Percentiles rank a stretch among this genome's conserved stretches.
Evolutionary conservation across 805 yeast species (phyloP).

Genomic region (Gaillardinia entomophila): DNA sequence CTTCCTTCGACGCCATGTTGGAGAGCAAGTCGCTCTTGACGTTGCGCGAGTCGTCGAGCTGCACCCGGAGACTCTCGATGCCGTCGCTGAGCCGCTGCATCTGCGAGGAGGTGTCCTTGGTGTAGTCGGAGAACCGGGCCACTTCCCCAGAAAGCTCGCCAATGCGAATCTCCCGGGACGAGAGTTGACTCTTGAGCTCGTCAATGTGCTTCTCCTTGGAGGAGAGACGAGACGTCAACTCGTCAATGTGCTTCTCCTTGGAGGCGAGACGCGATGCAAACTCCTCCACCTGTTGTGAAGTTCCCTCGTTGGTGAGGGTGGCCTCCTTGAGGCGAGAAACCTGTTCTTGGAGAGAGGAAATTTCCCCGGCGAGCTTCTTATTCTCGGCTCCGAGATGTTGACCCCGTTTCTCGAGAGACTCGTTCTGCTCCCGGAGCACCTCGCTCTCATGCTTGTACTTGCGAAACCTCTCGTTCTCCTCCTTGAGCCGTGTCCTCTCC

Average conservation of each 20-base stretch:
- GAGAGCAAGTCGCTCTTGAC: constrained; percentile 63
- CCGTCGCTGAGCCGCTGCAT: constrained; percentile 8
- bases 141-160: constrained; percentile 8
- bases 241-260: constrained; percentile 2
- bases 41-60: constrained; percentile 15
- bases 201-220: constrained; percentile 2
- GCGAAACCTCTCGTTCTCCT: too few species aligned
- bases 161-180: constrained; percentile 10
- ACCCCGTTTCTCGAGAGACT: too few species aligned
- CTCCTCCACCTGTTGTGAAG: constrained; percentile 1
- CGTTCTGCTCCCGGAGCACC: background rate
- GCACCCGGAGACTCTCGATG: constrained; percentile 8
- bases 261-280: constrained; percentile 1
- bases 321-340: constrained; percentile 6
- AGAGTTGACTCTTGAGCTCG: constrained; percentile 3
- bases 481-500: too few species aligned
- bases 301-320: background rate
- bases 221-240: too few species aligned
- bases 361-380: too few species aligned
- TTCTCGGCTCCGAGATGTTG: too few species aligned
- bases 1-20: constrained; percentile 61
- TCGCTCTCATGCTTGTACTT: background rate
- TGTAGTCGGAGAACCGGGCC: constrained; percentile 6
- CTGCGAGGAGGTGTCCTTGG: constrained; percentile 8
- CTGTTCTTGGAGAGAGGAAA: background rate